These are phyloP conservation scores for Trichoderma cornu-damae DNA, from an alignment of 2,329 filamentous ascomycete species.

Conservation along the genomic window DNA sequence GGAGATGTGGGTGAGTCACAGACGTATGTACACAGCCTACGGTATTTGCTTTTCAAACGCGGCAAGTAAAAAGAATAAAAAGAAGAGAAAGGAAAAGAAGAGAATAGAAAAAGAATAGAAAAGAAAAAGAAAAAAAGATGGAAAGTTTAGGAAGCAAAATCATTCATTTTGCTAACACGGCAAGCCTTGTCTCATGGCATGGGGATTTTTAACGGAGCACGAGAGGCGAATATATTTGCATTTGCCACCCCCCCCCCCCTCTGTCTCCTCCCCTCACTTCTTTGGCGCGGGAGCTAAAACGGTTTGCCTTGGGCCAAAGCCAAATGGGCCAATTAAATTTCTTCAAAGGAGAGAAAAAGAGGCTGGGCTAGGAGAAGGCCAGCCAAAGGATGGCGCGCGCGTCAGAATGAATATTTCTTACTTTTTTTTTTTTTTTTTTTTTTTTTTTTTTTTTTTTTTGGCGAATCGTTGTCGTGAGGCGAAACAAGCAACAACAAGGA, in stretches of 20 bases:
- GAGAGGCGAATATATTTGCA: not conserved
- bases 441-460: not conserved
- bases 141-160: no score
- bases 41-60: not conserved
- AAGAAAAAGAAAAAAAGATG: no score
- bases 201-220: not conserved
- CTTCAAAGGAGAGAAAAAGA: not conserved
- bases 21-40: slow-evolving; percentile 1
- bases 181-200: no score
- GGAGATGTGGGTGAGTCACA: slow-evolving; percentile 2
- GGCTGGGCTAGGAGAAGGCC: not conserved
- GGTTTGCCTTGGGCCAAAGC: not conserved
- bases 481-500: no score
- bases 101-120: no score
- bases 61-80: no score
- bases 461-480: slow-evolving; percentile 4
- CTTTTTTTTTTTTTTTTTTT: not conserved
- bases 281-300: not conserved
- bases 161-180: no score
- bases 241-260: no score
- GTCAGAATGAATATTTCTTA: no score
- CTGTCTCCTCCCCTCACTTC: not conserved
- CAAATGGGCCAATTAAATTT: not conserved
- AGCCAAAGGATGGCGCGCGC: not conserved
- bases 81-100: not conserved